These are phyloP conservation scores for Asterophora parasitica DNA, from an alignment of 768 basidiomycete genomes.

Conservation along the genomic window DNA sequence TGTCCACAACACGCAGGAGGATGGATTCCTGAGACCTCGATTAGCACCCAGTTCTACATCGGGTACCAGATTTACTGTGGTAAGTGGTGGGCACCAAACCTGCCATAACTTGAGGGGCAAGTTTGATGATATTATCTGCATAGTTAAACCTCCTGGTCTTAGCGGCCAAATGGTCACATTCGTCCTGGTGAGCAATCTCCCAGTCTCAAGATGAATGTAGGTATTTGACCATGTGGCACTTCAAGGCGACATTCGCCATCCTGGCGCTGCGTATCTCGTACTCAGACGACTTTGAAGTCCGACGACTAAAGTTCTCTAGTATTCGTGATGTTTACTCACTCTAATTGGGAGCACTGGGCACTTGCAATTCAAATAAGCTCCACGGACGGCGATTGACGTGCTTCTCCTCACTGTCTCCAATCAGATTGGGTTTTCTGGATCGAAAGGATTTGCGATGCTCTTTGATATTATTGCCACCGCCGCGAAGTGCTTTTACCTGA, in stretches of 20 bases:
- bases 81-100: background rate
- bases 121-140: background rate
- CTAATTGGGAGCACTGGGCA: constrained; percentile 7
- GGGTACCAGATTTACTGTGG: background rate
- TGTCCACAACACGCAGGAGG: too few species aligned
- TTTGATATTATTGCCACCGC: background rate
- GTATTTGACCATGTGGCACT: too few species aligned
- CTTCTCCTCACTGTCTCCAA: background rate
- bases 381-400: too few species aligned
- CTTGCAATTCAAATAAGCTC: background rate
- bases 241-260: background rate
- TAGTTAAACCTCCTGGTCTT: background rate
- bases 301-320: background rate
- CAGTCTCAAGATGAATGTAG: too few species aligned
- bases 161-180: background rate
- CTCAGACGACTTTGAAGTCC: background rate
- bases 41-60: background rate
- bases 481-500: background rate
- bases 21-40: background rate
- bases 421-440: constrained; percentile 1
- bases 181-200: background rate
- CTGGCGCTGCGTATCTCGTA: background rate
- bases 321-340: constrained; percentile 5
- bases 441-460: constrained; percentile 1
- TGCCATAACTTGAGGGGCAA: too few species aligned